Percentiles rank a stretch among this genome's conserved stretches.
These are phyloP conservation scores for Tetracladium marchalianum DNA, from an alignment of 495 filamentous ascomycete genomes.

Conservation along the genomic window DNA sequence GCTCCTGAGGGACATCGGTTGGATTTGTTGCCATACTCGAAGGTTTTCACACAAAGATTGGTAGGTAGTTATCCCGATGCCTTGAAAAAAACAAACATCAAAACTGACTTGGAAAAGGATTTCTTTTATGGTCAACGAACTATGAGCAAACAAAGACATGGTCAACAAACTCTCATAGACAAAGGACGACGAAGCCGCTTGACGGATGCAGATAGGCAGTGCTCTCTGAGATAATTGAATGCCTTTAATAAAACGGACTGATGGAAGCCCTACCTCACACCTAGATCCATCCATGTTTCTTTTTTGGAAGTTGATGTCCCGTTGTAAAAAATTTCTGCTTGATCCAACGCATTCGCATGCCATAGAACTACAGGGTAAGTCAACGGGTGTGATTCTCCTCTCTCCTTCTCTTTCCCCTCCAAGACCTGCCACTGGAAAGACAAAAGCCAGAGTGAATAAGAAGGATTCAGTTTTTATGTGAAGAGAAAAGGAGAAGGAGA, in stretches of 20 bases:
- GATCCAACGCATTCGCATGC: slow-evolving; percentile 22
- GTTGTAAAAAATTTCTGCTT: slow-evolving; percentile 19
- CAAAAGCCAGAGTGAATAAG: slow-evolving; percentile 73
- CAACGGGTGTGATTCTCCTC: slow-evolving; percentile 31
- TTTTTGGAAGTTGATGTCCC: slow-evolving; percentile 10
- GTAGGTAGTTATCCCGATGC: no score
- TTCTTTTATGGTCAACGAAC: no score
- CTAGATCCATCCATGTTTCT: neutral
- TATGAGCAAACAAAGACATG: no score
- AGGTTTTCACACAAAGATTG: no score
- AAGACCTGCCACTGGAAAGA: slow-evolving; percentile 46
- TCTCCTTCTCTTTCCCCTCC: slow-evolving; percentile 75
- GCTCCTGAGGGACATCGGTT: slow-evolving; percentile 2
- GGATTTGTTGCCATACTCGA: neutral
- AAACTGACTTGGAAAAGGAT: no score
- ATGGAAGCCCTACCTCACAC: neutral
- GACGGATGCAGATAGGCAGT: neutral
- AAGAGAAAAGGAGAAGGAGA: slow-evolving; percentile 32
- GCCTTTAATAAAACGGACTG: neutral
- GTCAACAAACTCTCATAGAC: neutral
- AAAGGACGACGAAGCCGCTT: neutral
- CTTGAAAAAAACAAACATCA: no score
- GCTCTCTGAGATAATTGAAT: neutral
- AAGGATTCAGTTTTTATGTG: slow-evolving; percentile 58
- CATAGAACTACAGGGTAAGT: slow-evolving; percentile 40